These are phyloP conservation scores for Nymphaea colorata DNA, from an alignment of 164 flowering plant genomes.

Conservation along the genomic window DNA sequence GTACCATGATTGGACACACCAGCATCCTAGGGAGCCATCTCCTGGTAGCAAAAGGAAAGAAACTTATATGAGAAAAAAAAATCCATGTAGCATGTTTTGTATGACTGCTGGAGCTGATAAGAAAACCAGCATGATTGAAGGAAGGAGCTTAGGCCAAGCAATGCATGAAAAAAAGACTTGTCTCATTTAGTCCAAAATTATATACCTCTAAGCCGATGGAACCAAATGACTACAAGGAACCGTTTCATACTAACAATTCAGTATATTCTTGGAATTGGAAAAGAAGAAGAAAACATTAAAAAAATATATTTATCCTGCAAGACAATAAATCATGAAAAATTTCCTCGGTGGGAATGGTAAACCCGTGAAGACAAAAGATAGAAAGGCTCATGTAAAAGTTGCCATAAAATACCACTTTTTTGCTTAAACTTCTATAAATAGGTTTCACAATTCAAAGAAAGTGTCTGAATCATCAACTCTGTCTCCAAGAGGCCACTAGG, in stretches of 20 bases:
- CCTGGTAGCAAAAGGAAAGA: conserved; percentile 35
- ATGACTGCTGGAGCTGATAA: conserved; percentile 37
- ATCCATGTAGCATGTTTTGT: neutral
- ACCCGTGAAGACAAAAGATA: too few species aligned
- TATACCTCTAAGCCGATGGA: conserved; percentile 76
- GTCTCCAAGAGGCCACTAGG: too few species aligned
- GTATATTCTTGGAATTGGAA: too few species aligned
- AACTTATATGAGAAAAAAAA: neutral
- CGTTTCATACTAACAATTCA: neutral
- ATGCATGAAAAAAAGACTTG: conserved; percentile 58
- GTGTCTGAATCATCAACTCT: too few species aligned
- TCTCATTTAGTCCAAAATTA: conserved; percentile 55
- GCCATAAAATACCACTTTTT: too few species aligned
- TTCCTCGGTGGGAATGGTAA: too few species aligned
- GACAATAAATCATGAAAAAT: too few species aligned
- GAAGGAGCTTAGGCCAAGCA: conserved; percentile 91
- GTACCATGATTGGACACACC: conserved; percentile 92
- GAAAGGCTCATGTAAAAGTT: too few species aligned
- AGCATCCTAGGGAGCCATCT: conserved; percentile 84
- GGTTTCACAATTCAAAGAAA: too few species aligned
- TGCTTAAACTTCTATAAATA: too few species aligned
- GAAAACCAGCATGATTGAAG: conserved; percentile 94
- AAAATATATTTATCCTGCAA: too few species aligned
- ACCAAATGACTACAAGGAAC: conserved; percentile 67
- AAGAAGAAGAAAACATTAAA: too few species aligned